A percentile compares a stretch with the other conserved stretches of the same genome.
Evolutionary conservation across 768 basidiomycete genomes (phyloP).

Genomic region (Amanita brunnescens): DNA sequence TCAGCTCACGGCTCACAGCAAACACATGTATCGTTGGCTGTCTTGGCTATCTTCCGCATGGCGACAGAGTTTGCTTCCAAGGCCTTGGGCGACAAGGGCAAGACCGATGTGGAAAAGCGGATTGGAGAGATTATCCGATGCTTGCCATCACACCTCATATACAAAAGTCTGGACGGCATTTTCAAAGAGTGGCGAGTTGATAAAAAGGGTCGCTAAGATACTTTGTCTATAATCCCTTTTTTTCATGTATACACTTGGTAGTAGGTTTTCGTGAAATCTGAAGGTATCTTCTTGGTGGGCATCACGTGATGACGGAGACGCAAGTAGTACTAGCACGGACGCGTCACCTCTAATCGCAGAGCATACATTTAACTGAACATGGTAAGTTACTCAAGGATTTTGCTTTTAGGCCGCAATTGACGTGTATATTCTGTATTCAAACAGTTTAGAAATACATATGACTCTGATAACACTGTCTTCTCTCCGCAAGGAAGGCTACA

Average conservation of each 20-base stretch:
- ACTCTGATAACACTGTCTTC: conserved; percentile 97
- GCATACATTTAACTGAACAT: conserved; percentile 18
- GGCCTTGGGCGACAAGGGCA: conserved; percentile 57
- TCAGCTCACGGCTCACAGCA: conserved; percentile 83
- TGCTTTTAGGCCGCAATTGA: conserved; percentile 9
- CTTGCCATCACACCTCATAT: conserved; percentile 79
- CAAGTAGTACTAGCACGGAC: conserved; percentile 12
- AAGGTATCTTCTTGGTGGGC: too few relatives aligned
- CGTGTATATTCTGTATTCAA: conserved; percentile 15
- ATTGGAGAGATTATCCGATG: conserved; percentile 87
- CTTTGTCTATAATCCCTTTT: conserved; percentile 4
- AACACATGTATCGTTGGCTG: conserved; percentile 89
- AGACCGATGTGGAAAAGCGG: conserved; percentile 61
- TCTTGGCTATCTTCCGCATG: conserved; percentile 85
- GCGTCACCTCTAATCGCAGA: conserved; percentile 17
- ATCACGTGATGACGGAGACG: background rate
- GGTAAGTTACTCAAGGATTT: conserved; percentile 18
- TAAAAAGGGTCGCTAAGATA: conserved; percentile 57
- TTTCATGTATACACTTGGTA: background rate
- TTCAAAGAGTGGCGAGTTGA: conserved; percentile 89
- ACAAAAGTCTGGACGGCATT: conserved; percentile 89
- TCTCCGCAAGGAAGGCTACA: conserved; percentile 95
- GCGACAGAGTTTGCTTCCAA: conserved; percentile 74
- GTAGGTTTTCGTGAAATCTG: background rate
- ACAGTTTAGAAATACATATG: conserved; percentile 94